phyloP scores from a whole-genome alignment of 2,329 filamentous ascomycete genomes.

The Cladosporium phlei region DNA sequence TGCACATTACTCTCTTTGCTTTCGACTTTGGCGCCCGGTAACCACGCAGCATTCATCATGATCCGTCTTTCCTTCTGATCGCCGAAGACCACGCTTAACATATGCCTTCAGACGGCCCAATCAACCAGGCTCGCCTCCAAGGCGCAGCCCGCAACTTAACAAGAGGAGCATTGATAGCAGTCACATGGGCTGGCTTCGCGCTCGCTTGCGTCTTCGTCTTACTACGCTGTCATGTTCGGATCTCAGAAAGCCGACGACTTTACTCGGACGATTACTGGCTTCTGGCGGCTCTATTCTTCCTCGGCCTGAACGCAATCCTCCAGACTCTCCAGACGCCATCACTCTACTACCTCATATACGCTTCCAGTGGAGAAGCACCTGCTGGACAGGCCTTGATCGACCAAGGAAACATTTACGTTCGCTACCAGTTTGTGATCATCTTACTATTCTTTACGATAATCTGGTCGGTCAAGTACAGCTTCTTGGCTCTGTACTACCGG shows the following conservation, averaged over 20 bases:
- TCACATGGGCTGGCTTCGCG: not conserved
- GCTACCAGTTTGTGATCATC: conserved; percentile 8
- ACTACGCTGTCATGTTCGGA: conserved; percentile 4
- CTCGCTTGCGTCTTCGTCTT: conserved; percentile 1
- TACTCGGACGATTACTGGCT: conserved; percentile 9
- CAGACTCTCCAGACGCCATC: conserved; percentile 8
- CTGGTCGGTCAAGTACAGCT: conserved; percentile 10
- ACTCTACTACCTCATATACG: conserved; percentile 4
- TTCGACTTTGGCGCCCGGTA: not conserved
- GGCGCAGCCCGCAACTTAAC: conserved; percentile 5
- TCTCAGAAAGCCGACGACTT: conserved; percentile 4
- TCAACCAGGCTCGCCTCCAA: conserved; percentile 9
- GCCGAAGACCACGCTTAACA: too few species aligned
- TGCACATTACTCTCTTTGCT: not conserved
- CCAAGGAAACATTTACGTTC: conserved; percentile 6
- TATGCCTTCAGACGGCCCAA: conserved; percentile 2
- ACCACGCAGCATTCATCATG: too few species aligned
- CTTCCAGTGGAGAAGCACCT: conserved; percentile 1
- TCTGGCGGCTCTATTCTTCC: not conserved
- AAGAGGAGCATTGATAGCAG: not conserved
- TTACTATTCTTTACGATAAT: not conserved
- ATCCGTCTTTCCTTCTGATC: too few species aligned
- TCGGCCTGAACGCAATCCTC: conserved; percentile 3
- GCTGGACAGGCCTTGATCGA: conserved; percentile 4
- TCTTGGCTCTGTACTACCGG: conserved; percentile 5